Conservation (phyloP, 2,329 filamentous ascomycete genomes). For the Teratosphaeria gauchensis region DNA sequence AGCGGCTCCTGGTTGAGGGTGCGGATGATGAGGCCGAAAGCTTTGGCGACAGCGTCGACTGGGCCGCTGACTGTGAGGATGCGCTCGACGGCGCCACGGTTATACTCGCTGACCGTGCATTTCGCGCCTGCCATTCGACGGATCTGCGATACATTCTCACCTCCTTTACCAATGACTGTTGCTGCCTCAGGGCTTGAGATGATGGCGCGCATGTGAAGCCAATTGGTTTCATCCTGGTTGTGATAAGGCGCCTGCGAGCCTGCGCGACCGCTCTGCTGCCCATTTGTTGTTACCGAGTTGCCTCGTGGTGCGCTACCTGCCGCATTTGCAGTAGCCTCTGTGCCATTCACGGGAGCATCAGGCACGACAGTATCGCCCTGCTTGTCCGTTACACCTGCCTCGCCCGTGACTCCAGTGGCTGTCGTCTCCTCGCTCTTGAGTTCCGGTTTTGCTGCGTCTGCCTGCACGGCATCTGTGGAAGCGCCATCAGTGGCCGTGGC, state of each 20-base stretch:
- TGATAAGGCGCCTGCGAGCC: slow-evolving; percentile 34
- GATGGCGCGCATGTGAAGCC: slow-evolving; percentile 94
- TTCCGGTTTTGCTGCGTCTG: slow-evolving; percentile 12
- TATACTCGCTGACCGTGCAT: slow-evolving; percentile 97
- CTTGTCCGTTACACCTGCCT: slow-evolving; percentile 32
- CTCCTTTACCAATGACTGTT: slow-evolving; percentile 95
- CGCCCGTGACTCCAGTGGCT: background rate
- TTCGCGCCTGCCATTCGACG: slow-evolving; percentile 90
- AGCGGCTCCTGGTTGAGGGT: slow-evolving; percentile 96
- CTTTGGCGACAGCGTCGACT: slow-evolving; percentile 95
- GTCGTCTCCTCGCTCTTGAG: slow-evolving; percentile 10
- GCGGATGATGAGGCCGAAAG: slow-evolving; percentile 94
- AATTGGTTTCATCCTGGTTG: slow-evolving; percentile 79
- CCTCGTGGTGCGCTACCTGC: slow-evolving; percentile 1
- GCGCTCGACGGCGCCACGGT: slow-evolving; percentile 91
- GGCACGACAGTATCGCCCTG: slow-evolving; percentile 62
- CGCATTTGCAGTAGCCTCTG: slow-evolving; percentile 7
- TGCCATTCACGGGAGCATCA: slow-evolving; percentile 47
- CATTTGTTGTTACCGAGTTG: slow-evolving; percentile 33
- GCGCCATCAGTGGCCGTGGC: slow-evolving; percentile 17
- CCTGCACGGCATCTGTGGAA: slow-evolving; percentile 22
- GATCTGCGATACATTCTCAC: slow-evolving; percentile 97
- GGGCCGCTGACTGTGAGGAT: slow-evolving; percentile 95
- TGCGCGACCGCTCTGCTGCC: slow-evolving; percentile 41
- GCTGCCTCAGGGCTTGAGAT: slow-evolving; percentile 96